Evolutionary conservation across 169 alveolate species (phyloP).

Genomic region (Plasmodium gaboni): DNA sequence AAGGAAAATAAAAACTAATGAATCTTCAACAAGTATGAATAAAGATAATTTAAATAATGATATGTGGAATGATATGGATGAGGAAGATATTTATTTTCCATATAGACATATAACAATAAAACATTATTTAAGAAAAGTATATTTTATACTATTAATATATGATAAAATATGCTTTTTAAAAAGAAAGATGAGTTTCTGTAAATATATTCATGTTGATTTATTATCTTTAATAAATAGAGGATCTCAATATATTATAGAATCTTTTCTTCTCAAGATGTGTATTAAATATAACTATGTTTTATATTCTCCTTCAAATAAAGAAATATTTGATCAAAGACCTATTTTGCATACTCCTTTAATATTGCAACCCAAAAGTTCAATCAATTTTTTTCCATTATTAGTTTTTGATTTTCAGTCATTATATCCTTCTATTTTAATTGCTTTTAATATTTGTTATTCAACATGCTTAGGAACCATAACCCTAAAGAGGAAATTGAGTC

Average conservation of each 20-base stretch:
- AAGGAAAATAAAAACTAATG: neutral
- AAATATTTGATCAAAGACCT: constrained; percentile 88
- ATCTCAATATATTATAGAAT: constrained; percentile 78
- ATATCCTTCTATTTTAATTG: constrained; percentile 97
- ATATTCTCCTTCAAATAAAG: constrained; percentile 77
- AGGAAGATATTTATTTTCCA: constrained; percentile 30
- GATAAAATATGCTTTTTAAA: constrained; percentile 77
- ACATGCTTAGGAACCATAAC: constrained; percentile 87
- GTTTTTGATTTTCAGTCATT: constrained; percentile 96
- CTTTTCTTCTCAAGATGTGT: constrained; percentile 73
- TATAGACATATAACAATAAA: constrained; percentile 66
- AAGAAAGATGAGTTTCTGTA: constrained; percentile 69
- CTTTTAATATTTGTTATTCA: constrained; percentile 95
- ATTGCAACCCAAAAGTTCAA: constrained; percentile 93
- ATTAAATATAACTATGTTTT: constrained; percentile 64
- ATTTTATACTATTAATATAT: constrained; percentile 65
- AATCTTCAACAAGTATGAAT: neutral
- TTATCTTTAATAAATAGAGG: constrained; percentile 79
- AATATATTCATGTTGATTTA: constrained; percentile 75
- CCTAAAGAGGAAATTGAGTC: constrained; percentile 9
- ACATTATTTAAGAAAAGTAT: constrained; percentile 36
- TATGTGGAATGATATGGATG: neutral
- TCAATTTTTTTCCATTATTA: constrained; percentile 94
- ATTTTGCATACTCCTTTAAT: constrained; percentile 91
- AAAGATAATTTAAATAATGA: neutral